Evolutionary conservation across 306 rosid species (phyloP), one percentile per base, ranked within the genome.

Genomic region (Pachyrhizus erosus): DNA sequence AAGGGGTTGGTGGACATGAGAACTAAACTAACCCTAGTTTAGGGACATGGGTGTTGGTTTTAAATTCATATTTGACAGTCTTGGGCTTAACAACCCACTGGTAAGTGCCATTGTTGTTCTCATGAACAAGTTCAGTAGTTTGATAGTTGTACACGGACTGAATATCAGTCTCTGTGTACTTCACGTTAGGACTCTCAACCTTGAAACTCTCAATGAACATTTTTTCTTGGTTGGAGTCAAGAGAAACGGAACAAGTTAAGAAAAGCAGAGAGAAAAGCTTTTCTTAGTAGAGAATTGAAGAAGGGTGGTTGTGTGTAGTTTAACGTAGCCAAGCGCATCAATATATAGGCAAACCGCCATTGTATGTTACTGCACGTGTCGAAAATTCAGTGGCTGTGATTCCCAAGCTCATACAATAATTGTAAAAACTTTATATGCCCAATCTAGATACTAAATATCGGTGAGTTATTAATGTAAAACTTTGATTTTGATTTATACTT

Each of bases 11-110:
- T n/a, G n/a, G n/a, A n/a, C n/a, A n/a, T n/a, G n/a, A n/a, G n/a
- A n/a, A n/a, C n/a, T n/a, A 15, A 10, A 46, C 92, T 18, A 64
- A 96, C 99, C 99, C 99, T 68, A 96, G 71, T 91, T 92, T 93
- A 34, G 98, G 99, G 61, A 96, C 92, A 29, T 76, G 90, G 54
- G 83, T 91, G 34, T 85, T 83, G 14, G 99, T 96, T 52, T 92
- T 87, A 80, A 96, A 96, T 31, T 96, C 88, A 60, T 96, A 96
- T 87, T 91, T 87, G 34, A 96, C 92, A 64, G 96, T 84, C 42
- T 91, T 96, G 75, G 99, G 99, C 68, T 89, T 93, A 0, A 96
- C 97, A 84, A 86, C 90, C 99, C 99, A 96, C 66, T 96, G 96
- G 11, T 92, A 95, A 5, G 90, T 68, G 24, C 99, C 99, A 64